Base-by-base conservation (phyloP, 345 rosid genomes). In the Acer saccharum region DNA sequence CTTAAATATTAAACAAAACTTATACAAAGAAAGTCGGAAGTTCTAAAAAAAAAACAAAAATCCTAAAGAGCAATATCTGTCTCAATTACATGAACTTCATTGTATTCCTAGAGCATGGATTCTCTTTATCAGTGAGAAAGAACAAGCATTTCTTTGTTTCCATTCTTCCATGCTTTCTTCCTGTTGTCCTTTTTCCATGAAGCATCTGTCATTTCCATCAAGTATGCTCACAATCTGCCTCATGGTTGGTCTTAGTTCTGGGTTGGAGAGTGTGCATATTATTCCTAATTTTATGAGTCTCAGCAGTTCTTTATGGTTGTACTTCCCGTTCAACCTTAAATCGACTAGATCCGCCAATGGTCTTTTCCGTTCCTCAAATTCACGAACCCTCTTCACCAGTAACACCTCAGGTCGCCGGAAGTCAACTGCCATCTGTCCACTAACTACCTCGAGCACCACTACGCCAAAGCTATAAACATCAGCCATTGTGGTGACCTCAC, bases 401-500 rank as follows among this genome's bases (percentile, higher is more conserved):
- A 96, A 83, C 41, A 85, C 97, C 71, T 94, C 97, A 52, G 93
- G 91, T 71, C 90, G 83, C 78, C 92, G 84, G 39, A 92, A 94
- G 75, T 96, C 97, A 0, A 90, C 99, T 8, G 98, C 98, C 68
- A 89, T 89, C 69, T 88, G 97, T 35, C 99, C 99, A 2, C 88
- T 94, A 66, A 96, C 83, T 83, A 94, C 87, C 89, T 96, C 99
- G 1, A 94, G 97, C 48, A 94, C 83, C 73, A 94, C 90, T 75
- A 96, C 90, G 0, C 98, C 97, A 32, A 94, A 94, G 87, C 99
- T 91, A 67, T 96, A 94, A 6, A 96, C 88, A 83, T 96, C 99
- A 0, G 91, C 94, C 82, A 85, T 82, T 10, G 99, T 81, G 35
- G 97, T 91, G 50, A 91, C 97, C 81, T 96, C 97, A 0, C 98